These are phyloP conservation scores for Auriscalpium orientale DNA, from an alignment of 768 basidiomycete genomes.

Conservation along the genomic window DNA sequence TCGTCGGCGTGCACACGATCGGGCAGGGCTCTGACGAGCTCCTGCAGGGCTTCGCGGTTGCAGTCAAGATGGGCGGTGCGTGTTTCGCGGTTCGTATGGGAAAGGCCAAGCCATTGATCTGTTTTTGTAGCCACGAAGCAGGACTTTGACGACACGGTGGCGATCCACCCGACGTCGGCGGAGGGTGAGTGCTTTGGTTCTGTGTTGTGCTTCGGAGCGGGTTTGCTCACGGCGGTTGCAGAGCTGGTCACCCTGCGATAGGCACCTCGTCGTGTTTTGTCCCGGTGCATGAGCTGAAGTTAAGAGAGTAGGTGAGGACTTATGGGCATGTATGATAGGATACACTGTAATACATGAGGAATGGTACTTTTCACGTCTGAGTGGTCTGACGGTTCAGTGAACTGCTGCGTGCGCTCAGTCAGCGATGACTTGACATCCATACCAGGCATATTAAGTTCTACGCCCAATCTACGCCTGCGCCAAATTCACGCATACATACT, in stretches of 20 bases:
- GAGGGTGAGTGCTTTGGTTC: constrained; percentile 47
- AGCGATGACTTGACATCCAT: too few relatives aligned
- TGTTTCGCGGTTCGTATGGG: neutral
- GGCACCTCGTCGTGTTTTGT: neutral
- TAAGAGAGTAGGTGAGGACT: too few relatives aligned
- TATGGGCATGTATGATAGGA: too few relatives aligned
- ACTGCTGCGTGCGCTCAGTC: too few relatives aligned
- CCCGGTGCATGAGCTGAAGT: too few relatives aligned
- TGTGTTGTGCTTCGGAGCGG: neutral
- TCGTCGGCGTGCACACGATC: constrained; percentile 94
- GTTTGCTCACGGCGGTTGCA: constrained; percentile 18
- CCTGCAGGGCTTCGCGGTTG: constrained; percentile 94
- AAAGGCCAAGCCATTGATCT: neutral
- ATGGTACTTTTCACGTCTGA: too few relatives aligned
- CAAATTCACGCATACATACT: too few relatives aligned
- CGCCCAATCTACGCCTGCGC: too few relatives aligned
- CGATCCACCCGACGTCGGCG: constrained; percentile 84
- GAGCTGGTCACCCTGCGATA: constrained; percentile 54
- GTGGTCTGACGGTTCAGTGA: too few relatives aligned
- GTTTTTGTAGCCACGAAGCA: constrained; percentile 53
- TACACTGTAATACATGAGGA: too few relatives aligned
- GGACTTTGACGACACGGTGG: constrained; percentile 83
- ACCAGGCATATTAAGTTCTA: too few relatives aligned
- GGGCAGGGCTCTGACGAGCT: constrained; percentile 91
- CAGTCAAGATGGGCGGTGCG: constrained; percentile 88